These are phyloP conservation scores for Coniferiporia sulphurascens DNA, from an alignment of 1,284 basidiomycete species.

Conservation along the genomic window DNA sequence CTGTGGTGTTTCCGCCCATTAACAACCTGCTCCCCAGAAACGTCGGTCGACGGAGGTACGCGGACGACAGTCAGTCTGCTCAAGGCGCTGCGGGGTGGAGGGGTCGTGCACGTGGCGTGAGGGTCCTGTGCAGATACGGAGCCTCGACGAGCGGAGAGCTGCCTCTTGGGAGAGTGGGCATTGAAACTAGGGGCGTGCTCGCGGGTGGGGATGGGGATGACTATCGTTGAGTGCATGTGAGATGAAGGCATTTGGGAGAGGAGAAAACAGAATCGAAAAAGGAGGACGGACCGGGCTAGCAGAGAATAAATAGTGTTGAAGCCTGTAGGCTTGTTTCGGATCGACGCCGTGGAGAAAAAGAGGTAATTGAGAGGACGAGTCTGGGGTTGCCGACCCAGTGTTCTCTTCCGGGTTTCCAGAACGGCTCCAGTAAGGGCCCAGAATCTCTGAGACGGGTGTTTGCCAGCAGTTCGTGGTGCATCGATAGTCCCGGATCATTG, in stretches of 20 bases:
- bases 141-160: conserved; percentile 54
- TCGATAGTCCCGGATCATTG: neutral
- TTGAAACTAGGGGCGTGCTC: neutral
- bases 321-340: neutral
- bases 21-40: conserved; percentile 20
- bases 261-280: too few species aligned
- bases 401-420: neutral
- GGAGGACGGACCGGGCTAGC: too few species aligned
- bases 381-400: neutral
- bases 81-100: conserved; percentile 49
- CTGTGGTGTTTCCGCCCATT: neutral
- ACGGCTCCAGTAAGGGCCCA: neutral
- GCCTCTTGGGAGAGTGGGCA: conserved; percentile 22
- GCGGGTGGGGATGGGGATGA: conserved; percentile 3
- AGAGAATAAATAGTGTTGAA: neutral
- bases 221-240: neutral
- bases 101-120: conserved; percentile 51
- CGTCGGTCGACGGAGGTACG: conserved; percentile 35
- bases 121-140: conserved; percentile 65
- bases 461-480: neutral
- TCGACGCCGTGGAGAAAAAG: neutral
- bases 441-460: neutral
- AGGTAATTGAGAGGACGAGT: neutral
- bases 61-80: conserved; percentile 72
- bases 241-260: neutral